Percentiles rank a stretch among this genome's conserved stretches.
phyloP scores from a whole-genome alignment of 352 stramenopile species.

The Pythium oligandrum region DNA sequence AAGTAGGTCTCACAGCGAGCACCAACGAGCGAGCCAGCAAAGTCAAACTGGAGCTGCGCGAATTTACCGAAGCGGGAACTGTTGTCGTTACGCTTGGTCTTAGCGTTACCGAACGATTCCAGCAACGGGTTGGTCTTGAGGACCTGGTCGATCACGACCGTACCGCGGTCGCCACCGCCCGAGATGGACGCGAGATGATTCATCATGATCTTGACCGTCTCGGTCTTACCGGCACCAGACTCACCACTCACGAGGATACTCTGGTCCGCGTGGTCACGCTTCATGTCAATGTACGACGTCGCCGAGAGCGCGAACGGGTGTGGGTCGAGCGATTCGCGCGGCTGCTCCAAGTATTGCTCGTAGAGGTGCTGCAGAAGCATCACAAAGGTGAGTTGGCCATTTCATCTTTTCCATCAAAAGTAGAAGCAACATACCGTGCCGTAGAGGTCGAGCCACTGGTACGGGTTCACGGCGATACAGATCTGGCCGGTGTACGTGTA shows the following conservation, averaged over 20 bases:
- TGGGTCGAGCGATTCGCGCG: conserved; percentile 47
- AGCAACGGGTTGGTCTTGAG: conserved; percentile 73
- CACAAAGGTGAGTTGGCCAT: too few species aligned
- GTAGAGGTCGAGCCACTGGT: conserved; percentile 80
- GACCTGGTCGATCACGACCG: conserved; percentile 75
- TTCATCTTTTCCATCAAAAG: too few species aligned
- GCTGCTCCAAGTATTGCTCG: conserved; percentile 47
- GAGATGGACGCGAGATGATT: conserved; percentile 79
- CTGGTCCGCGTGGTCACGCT: conserved; percentile 76
- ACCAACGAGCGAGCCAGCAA: conserved; percentile 50
- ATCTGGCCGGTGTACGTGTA: conserved; percentile 84
- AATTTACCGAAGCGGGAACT: conserved; percentile 80
- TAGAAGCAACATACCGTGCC: conserved; percentile 8
- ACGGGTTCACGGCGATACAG: conserved; percentile 77
- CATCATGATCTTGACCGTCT: conserved; percentile 88
- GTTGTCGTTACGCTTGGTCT: conserved; percentile 85
- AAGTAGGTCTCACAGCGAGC: conserved; percentile 90
- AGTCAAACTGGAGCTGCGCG: conserved; percentile 74
- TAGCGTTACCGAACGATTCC: conserved; percentile 77
- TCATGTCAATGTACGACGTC: conserved; percentile 67
- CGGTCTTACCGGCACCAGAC: conserved; percentile 13
- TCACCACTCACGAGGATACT: conserved; percentile 23
- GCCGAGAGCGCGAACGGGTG: conserved; percentile 74
- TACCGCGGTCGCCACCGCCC: conserved; percentile 54
- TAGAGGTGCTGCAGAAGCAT: conserved; percentile 32